Base-by-base conservation (phyloP, 495 filamentous ascomycete genomes). In the Delitschia confertaspora region DNA sequence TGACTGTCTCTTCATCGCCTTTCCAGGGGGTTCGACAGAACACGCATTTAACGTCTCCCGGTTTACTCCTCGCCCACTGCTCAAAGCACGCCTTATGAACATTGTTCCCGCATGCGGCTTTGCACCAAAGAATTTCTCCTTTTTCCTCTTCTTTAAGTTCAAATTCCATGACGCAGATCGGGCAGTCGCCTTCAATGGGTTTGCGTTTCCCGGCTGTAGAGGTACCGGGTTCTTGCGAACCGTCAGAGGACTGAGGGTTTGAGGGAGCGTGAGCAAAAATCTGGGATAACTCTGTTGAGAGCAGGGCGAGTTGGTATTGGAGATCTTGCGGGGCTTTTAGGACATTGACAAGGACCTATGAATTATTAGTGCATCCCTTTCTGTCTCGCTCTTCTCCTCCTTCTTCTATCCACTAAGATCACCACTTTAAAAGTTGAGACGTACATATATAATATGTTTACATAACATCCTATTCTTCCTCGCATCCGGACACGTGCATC, bases 161-260 rank as follows among this genome's bases (percentile, higher is more conserved):
- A 49, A 87, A 76, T 31, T 82, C 76, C 51, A 67, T 75, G 55
- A 80, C 85, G 60, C 85, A 89, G 56, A 93, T 83, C 0, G 83
- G 81, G 49, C 85, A 89, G 49, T 89, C 81, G 10, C 79, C 84
- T 23, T 87, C 81, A 2, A 79, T 45, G 0, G 72, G 62, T 53
- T 78, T 81, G 41, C 74, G 70, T n/a, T 74, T 74, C 14, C 70
- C 70, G 37, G 63, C 61, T n/a, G n/a, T n/a, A 6, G 38, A 56
- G 27, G 60, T 33, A n/a, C 43, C 42, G 5, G 42, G 45, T 4
- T 57, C 53, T n/a, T n/a, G n/a, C n/a, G n/a, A n/a, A n/a, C n/a
- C n/a, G n/a, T n/a, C n/a, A n/a, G n/a, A n/a, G n/a, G n/a, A n/a
- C n/a, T 59, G 49, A 11, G 62, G 57, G 16, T 65, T 58, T 22